Evolutionary conservation across 768 basidiomycete genomes (phyloP).

Genomic region (Sarcodon sp.): DNA sequence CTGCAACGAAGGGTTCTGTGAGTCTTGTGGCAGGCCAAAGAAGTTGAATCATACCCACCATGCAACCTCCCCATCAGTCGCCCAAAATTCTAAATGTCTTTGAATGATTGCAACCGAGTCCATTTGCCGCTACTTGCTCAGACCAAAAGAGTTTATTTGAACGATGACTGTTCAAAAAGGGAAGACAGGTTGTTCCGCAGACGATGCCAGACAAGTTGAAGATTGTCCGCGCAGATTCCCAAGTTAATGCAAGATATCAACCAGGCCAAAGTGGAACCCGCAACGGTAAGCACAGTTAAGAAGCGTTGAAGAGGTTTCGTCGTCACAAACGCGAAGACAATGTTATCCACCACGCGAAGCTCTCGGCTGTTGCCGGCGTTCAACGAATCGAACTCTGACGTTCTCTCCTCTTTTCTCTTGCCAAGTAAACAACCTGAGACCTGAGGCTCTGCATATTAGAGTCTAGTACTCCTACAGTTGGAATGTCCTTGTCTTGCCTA

Average conservation of each 20-base stretch:
- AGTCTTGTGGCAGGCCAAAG: neutral
- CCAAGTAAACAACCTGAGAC: too few species aligned
- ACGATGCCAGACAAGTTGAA: too few species aligned
- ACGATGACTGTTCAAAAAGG: too few species aligned
- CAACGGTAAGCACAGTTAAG: neutral
- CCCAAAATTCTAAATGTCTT: constrained; percentile 39
- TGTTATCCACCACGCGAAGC: neutral
- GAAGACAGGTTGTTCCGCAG: too few species aligned
- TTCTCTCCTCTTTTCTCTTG: too few species aligned
- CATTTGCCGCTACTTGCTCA: constrained; percentile 22
- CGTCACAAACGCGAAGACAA: neutral
- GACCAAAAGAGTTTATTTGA: too few species aligned
- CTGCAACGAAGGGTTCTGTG: constrained; percentile 20
- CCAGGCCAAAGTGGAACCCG: neutral
- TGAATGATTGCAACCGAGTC: constrained; percentile 44
- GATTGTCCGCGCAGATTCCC: neutral
- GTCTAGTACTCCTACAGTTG: too few species aligned
- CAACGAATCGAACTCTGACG: too few species aligned
- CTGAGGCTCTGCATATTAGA: too few species aligned
- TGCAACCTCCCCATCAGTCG: constrained; percentile 44
- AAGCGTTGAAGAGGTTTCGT: neutral
- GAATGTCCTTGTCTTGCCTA: neutral
- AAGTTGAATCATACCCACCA: constrained; percentile 31
- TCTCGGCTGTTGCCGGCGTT: too few species aligned
- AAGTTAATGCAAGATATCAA: neutral